Percentiles rank a stretch among this genome's conserved stretches.
Evolutionary conservation across 139 green algal species (phyloP).

Genomic region (Protoeuglena noctilucae): DNA sequence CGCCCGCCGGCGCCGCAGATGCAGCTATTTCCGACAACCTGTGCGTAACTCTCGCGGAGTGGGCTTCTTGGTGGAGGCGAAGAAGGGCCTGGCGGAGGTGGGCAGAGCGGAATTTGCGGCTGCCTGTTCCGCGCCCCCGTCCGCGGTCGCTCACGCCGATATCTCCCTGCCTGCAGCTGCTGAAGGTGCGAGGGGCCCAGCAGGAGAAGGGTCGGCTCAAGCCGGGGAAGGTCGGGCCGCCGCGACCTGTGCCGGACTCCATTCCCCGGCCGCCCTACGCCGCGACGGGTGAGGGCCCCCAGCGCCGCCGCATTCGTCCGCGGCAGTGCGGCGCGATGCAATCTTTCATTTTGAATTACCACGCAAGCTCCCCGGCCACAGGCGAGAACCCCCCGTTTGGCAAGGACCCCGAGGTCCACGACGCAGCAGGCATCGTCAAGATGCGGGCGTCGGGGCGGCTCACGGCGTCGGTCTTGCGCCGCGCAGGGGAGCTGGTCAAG

Average conservation of each 20-base stretch:
- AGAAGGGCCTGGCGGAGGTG: too few relatives aligned
- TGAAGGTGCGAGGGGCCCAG: background rate
- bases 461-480: conserved; percentile 55
- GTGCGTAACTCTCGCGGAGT: too few relatives aligned
- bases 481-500: conserved; percentile 10
- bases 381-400: background rate
- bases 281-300: conserved; percentile 34
- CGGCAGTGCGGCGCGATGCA: background rate
- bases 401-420: background rate
- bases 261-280: conserved; percentile 62
- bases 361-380: conserved; percentile 4
- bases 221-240: conserved; percentile 24
- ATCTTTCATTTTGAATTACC: background rate
- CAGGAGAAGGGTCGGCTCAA: conserved; percentile 8
- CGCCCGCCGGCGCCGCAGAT: too few relatives aligned
- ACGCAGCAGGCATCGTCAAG: conserved; percentile 35
- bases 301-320: background rate
- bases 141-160: too few relatives aligned
- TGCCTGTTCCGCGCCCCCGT: too few relatives aligned
- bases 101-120: too few relatives aligned
- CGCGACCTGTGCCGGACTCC: conserved; percentile 36
- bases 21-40: too few relatives aligned
- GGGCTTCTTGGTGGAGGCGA: too few relatives aligned
- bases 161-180: too few relatives aligned
- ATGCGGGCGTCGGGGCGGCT: conserved; percentile 75